These are phyloP conservation scores for Pythium aphanidermatum DNA, from an alignment of 352 stramenopile genomes.

Conservation along the genomic window DNA sequence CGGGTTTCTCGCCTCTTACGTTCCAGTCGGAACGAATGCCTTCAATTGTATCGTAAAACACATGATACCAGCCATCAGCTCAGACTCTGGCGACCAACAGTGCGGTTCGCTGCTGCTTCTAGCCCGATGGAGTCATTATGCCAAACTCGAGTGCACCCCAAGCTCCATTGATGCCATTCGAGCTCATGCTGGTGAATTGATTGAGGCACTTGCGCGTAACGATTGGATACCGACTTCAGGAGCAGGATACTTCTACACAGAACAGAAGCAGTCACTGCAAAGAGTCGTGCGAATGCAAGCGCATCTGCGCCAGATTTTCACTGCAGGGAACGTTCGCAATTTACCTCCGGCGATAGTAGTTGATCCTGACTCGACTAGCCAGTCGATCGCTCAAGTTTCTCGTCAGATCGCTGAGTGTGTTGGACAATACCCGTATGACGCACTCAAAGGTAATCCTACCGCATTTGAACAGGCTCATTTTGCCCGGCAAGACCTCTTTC, in stretches of 20 bases:
- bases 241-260: conserved; percentile 31
- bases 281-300: conserved; percentile 50
- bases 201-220: conserved; percentile 34
- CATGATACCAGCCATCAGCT: conserved; percentile 24
- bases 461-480: conserved; percentile 71
- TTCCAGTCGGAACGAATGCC: conserved; percentile 19
- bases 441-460: conserved; percentile 22
- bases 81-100: conserved; percentile 46
- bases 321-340: conserved; percentile 26
- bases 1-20: conserved; percentile 27
- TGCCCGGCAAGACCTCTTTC: conserved; percentile 74
- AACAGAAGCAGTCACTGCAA: conserved; percentile 43
- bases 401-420: conserved; percentile 59
- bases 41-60: conserved; percentile 20
- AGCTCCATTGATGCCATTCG: conserved; percentile 20
- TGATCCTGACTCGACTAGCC: neutral
- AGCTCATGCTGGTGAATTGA: conserved; percentile 13
- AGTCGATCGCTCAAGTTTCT: conserved; percentile 32
- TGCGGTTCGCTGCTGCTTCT: conserved; percentile 51
- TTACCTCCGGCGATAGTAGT: neutral
- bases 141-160: conserved; percentile 18
- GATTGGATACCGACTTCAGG: conserved; percentile 28
- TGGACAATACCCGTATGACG: conserved; percentile 42
- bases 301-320: conserved; percentile 45
- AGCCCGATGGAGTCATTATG: conserved; percentile 41